A percentile compares a stretch with the other conserved stretches of the same genome.
phyloP scores from a whole-genome alignment of 139 green algal genomes.

The Chlorella ohadii region DNA sequence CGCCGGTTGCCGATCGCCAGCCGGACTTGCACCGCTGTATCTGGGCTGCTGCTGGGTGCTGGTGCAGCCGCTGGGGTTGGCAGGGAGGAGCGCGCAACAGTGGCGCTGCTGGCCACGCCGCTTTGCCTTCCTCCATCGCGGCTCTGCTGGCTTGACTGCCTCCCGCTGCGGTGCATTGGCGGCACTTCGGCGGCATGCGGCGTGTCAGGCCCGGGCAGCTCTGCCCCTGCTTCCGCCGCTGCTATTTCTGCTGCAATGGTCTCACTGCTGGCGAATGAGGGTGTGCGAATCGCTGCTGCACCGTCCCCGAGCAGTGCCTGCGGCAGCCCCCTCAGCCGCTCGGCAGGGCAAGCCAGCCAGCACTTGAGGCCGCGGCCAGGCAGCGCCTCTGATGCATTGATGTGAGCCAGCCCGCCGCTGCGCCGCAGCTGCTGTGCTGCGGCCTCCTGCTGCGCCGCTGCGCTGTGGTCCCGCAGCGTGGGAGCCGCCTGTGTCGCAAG shows the following conservation, averaged over 20 bases:
- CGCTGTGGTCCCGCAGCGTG: neutral
- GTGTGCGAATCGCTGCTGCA: neutral
- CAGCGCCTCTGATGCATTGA: neutral
- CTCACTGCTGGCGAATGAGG: too few relatives aligned
- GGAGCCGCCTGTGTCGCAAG: too few relatives aligned
- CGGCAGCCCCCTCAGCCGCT: neutral
- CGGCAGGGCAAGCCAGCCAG: neutral
- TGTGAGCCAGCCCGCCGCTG: conserved; percentile 11
- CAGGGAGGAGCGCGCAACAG: too few relatives aligned
- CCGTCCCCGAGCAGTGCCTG: neutral
- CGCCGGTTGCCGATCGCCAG: conserved; percentile 77
- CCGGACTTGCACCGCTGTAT: conserved; percentile 22
- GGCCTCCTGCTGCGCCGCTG: neutral
- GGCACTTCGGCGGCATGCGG: neutral
- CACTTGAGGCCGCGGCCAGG: conserved; percentile 15
- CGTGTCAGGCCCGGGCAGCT: too few relatives aligned
- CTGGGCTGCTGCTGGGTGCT: neutral
- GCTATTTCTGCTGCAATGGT: too few relatives aligned
- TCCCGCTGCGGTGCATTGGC: neutral
- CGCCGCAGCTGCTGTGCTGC: neutral
- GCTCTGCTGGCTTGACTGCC: too few relatives aligned
- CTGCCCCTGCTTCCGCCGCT: too few relatives aligned
- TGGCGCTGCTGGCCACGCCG: too few relatives aligned
- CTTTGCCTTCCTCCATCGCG: too few relatives aligned
- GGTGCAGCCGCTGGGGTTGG: too few relatives aligned